Evolutionary conservation across 306 rosid genomes (phyloP).

Genomic region (Cicer chorassanicum): DNA sequence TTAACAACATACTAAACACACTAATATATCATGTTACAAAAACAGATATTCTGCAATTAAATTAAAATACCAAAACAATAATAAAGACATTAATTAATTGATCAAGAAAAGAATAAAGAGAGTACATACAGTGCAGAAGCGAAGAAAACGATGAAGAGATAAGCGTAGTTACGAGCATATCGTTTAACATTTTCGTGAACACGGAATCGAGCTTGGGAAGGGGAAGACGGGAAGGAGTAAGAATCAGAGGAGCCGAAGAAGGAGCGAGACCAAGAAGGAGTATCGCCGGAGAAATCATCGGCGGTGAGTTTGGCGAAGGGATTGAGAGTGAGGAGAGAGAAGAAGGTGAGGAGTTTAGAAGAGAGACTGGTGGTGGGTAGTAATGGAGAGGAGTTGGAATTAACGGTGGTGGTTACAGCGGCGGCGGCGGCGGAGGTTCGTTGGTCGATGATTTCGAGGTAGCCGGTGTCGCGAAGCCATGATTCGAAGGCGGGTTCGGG

Average conservation of each 20-base stretch:
- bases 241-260: constrained; percentile 64
- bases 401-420: constrained; percentile 36
- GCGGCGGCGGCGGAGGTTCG: constrained; percentile 64
- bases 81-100: background rate
- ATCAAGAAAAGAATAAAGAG: background rate
- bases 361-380: constrained; percentile 52
- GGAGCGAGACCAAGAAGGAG: constrained; percentile 80
- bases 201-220: constrained; percentile 80
- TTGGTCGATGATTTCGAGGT: constrained; percentile 86
- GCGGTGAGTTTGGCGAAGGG: constrained; percentile 84
- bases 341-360: constrained; percentile 63
- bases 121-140: constrained; percentile 71
- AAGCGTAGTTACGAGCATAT: constrained; percentile 84
- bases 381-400: constrained; percentile 42
- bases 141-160: constrained; percentile 69
- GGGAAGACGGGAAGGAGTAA: constrained; percentile 80
- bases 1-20: too few relatives aligned
- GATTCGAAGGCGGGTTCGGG: constrained; percentile 90
- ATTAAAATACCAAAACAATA: too few relatives aligned
- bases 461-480: constrained; percentile 96
- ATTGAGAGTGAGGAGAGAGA: constrained; percentile 76
- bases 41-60: too few relatives aligned
- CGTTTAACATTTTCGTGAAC: constrained; percentile 92
- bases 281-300: constrained; percentile 69
- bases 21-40: too few relatives aligned